Conservation (phyloP, 768 basidiomycete genomes). For the Trametes elegans region DNA sequence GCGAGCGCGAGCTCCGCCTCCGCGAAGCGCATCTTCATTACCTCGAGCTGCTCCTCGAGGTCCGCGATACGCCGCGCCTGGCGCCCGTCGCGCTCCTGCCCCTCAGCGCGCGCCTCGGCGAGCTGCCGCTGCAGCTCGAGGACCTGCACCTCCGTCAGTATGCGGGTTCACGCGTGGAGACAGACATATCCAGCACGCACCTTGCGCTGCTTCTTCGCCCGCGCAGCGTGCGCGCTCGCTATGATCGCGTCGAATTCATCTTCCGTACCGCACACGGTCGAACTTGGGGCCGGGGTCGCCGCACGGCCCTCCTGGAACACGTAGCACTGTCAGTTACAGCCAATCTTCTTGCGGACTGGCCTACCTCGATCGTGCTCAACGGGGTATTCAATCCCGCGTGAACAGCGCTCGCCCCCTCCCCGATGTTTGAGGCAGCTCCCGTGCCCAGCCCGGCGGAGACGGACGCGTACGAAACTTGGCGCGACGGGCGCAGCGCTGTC, state of each 20-base stretch:
- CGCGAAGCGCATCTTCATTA: not conserved
- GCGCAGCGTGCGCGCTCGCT: no score
- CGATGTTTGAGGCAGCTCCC: not conserved
- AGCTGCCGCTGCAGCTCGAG: not conserved
- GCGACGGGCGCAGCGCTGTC: not conserved
- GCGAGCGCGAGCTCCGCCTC: not conserved
- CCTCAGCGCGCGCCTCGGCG: not conserved
- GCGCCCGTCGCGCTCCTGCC: not conserved
- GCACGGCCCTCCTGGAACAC: no score
- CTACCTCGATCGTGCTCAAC: no score
- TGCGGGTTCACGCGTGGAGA: no score
- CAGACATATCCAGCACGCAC: no score
- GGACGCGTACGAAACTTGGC: not conserved
- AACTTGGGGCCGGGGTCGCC: no score
- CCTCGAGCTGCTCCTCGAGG: not conserved
- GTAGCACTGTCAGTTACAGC: no score
- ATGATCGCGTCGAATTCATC: no score
- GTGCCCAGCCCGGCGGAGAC: not conserved
- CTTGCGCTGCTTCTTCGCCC: no score
- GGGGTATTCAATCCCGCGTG: no score
- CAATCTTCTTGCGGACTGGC: no score
- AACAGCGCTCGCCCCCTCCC: not conserved
- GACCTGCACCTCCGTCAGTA: not conserved
- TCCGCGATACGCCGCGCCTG: not conserved
- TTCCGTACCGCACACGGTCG: no score